Evolutionary conservation across 768 basidiomycete genomes (phyloP).

Genomic region (Leccinum imitatum): DNA sequence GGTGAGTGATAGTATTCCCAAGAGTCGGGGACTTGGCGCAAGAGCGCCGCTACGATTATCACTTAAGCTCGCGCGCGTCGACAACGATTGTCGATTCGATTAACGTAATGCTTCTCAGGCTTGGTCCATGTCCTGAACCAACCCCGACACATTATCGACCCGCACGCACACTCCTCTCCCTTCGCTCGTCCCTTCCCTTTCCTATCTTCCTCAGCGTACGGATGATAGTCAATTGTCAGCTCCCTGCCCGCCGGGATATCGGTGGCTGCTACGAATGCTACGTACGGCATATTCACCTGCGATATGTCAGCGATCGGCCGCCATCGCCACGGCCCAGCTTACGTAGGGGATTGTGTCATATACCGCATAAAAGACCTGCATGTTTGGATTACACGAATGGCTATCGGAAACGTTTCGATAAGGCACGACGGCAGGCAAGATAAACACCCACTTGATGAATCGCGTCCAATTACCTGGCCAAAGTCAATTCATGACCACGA

Average conservation of each 20-base stretch:
- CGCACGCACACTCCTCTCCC: conserved; percentile 39
- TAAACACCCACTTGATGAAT: conserved; percentile 59
- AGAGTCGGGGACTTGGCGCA: too few species aligned
- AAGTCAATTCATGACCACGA: conserved; percentile 7
- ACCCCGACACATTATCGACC: conserved; percentile 35
- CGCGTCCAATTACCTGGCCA: conserved; percentile 71
- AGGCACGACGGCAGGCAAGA: background rate
- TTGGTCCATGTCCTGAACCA: conserved; percentile 31
- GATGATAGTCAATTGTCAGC: conserved; percentile 66
- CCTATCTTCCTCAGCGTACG: conserved; percentile 33
- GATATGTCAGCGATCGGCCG: background rate
- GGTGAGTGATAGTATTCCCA: too few species aligned
- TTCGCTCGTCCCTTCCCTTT: conserved; percentile 29
- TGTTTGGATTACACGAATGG: conserved; percentile 67
- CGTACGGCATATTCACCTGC: conserved; percentile 60
- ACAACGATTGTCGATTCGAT: background rate
- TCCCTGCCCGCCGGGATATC: conserved; percentile 53
- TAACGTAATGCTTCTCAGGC: background rate
- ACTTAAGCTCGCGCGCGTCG: background rate
- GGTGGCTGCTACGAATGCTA: conserved; percentile 53
- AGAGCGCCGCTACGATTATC: too few species aligned
- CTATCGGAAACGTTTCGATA: conserved; percentile 35
- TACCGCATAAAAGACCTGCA: conserved; percentile 55
- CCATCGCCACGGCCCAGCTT: background rate
- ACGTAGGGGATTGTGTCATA: conserved; percentile 63